These are phyloP conservation scores for Russula compacta DNA, from an alignment of 768 basidiomycete genomes.

Conservation along the genomic window DNA sequence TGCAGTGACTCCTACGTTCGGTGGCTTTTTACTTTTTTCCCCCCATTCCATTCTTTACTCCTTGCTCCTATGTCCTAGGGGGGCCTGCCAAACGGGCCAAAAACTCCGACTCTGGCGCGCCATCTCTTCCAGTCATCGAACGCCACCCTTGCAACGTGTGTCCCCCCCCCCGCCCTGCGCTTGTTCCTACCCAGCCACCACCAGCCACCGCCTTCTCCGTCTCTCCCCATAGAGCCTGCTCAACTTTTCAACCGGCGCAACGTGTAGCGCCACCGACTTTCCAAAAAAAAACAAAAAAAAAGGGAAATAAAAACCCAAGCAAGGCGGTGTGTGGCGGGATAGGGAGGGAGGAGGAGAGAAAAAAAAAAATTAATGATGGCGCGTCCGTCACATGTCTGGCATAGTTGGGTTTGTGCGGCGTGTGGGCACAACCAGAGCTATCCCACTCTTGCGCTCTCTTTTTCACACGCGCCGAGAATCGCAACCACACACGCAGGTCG, in stretches of 20 bases:
- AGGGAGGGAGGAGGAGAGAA: neutral
- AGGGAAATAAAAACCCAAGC: neutral
- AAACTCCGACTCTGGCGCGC: neutral
- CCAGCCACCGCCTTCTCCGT: neutral
- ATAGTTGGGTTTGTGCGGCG: neutral
- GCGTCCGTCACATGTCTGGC: neutral
- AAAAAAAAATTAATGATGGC: neutral
- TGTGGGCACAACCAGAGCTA: slow-evolving; percentile 9
- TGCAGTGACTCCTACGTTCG: slow-evolving; percentile 2
- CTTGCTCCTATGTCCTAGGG: neutral
- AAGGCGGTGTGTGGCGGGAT: no score
- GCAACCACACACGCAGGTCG: neutral
- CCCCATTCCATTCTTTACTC: neutral
- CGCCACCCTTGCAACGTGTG: neutral
- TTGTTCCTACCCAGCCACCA: neutral
- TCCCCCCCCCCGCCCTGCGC: neutral
- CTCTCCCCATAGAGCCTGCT: neutral
- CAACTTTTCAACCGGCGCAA: neutral
- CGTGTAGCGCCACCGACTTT: slow-evolving; percentile 2
- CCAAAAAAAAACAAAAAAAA: neutral
- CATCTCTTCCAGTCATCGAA: neutral
- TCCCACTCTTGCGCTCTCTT: slow-evolving; percentile 1
- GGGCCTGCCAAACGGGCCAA: neutral
- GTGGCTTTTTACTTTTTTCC: neutral
- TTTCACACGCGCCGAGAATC: slow-evolving; percentile 3